These are phyloP conservation scores for Cercospora sp. DNA, from an alignment of 2,329 filamentous ascomycete genomes.

Conservation along the genomic window DNA sequence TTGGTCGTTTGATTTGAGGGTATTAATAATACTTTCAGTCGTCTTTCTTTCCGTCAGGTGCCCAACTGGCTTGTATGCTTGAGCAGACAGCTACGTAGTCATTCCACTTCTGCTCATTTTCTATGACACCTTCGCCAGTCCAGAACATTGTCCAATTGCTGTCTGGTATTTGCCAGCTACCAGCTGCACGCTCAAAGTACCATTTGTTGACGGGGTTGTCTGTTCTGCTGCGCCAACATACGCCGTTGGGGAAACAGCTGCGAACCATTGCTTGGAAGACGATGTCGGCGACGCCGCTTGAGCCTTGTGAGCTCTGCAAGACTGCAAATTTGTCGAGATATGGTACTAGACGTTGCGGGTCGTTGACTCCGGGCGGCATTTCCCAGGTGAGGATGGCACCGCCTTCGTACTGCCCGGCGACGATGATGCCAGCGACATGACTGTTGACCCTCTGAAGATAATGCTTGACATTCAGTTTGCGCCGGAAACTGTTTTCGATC, in stretches of 20 bases:
- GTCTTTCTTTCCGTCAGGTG: constrained; percentile 42
- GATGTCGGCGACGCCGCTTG: constrained; percentile 82
- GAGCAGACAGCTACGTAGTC: constrained; percentile 53
- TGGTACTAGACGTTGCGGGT: constrained; percentile 69
- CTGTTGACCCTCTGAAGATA: constrained; percentile 80
- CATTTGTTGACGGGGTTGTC: constrained; percentile 98
- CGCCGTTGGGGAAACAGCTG: constrained; percentile 80
- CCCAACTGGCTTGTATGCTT: constrained; percentile 52
- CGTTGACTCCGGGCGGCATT: constrained; percentile 54
- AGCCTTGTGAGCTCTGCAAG: constrained; percentile 80
- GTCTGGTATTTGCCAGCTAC: constrained; percentile 77
- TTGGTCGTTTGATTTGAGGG: background rate
- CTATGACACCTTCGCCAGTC: constrained; percentile 67
- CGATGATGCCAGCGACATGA: constrained; percentile 84
- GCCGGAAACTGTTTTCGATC: constrained; percentile 90
- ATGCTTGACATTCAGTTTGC: constrained; percentile 77
- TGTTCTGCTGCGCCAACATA: constrained; percentile 87
- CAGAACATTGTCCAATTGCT: constrained; percentile 98
- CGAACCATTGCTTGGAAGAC: constrained; percentile 95
- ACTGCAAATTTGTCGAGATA: constrained; percentile 99
- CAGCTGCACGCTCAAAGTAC: constrained; percentile 91
- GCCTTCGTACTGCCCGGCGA: constrained; percentile 95
- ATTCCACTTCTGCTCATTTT: constrained; percentile 45
- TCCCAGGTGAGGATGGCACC: constrained; percentile 96
- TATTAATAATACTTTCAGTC: constrained; percentile 22